Percentiles rank a stretch among this genome's conserved stretches.
Evolutionary conservation across 2,329 filamentous ascomycete genomes (phyloP).

Genomic region (Uncinocarpus reesii): DNA sequence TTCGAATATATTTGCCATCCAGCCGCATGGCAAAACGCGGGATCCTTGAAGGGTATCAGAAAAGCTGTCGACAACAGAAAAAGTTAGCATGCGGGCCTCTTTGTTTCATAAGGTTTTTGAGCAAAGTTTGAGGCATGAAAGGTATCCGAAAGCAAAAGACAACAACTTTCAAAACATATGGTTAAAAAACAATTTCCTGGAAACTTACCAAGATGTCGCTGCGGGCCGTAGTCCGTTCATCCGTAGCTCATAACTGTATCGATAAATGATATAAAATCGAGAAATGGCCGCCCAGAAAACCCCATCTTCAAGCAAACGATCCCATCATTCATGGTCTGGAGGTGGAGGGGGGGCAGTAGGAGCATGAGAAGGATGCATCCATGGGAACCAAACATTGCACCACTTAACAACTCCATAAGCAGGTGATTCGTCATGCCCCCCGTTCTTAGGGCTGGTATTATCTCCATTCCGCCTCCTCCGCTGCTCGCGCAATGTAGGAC

Average conservation of each 20-base stretch:
- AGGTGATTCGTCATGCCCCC: slow-evolving; percentile 22
- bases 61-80: background rate
- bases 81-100: background rate
- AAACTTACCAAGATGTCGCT: background rate
- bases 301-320: background rate
- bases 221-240: too few relatives aligned
- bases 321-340: slow-evolving; percentile 17
- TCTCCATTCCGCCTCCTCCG: slow-evolving; percentile 18
- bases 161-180: too few relatives aligned
- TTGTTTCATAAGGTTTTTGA: background rate
- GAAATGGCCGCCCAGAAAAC: background rate
- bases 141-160: too few relatives aligned
- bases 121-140: background rate
- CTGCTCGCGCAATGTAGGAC: slow-evolving; percentile 38
- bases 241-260: background rate
- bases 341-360: too few relatives aligned
- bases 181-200: background rate
- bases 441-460: slow-evolving; percentile 1
- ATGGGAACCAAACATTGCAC: slow-evolving; percentile 34
- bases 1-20: too few relatives aligned
- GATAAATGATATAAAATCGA: background rate
- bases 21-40: too few relatives aligned
- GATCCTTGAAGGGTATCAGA: too few relatives aligned
- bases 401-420: slow-evolving; percentile 35
- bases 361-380: slow-evolving; percentile 33